A percentile compares a stretch with the other conserved stretches of the same genome.
Conservation (phyloP, 2,329 filamentous ascomycete species). For the Dactylellina leptospora region DNA sequence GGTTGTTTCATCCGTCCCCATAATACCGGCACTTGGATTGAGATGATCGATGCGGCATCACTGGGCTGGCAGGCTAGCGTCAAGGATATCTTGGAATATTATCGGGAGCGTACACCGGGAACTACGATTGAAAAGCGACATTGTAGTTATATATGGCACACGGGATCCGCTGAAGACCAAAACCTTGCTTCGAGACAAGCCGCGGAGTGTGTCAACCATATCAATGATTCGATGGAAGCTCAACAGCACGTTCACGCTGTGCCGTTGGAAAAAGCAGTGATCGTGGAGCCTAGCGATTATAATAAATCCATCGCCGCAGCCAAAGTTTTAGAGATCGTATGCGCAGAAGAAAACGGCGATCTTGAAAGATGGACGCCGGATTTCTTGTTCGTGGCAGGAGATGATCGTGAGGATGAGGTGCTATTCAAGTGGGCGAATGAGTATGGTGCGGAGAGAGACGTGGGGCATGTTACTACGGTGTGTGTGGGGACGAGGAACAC, state of each 20-base stretch:
- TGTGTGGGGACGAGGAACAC: conserved; percentile 88
- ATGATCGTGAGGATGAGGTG: conserved; percentile 91
- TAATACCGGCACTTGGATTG: conserved; percentile 75
- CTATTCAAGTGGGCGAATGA: conserved; percentile 94
- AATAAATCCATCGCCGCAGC: conserved; percentile 86
- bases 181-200: conserved; percentile 79
- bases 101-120: conserved; percentile 86
- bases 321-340: conserved; percentile 70
- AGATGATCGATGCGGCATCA: conserved; percentile 67
- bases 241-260: conserved; percentile 84
- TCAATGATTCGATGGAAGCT: conserved; percentile 86
- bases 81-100: conserved; percentile 83
- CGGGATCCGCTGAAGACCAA: conserved; percentile 80
- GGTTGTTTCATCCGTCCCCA: conserved; percentile 86
- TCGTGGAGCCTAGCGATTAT: conserved; percentile 85
- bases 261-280: conserved; percentile 78
- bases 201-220: conserved; percentile 88
- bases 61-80: conserved; percentile 83
- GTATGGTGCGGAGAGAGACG: conserved; percentile 68
- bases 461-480: conserved; percentile 80
- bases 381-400: conserved; percentile 88
- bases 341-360: conserved; percentile 63
- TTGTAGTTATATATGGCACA: conserved; percentile 90
- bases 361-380: conserved; percentile 67
- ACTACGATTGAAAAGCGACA: conserved; percentile 90